Evolutionary conservation across 768 basidiomycete species (phyloP), one percentile per base, ranked within the genome.

Genomic region (Neoboletus magnificus): DNA sequence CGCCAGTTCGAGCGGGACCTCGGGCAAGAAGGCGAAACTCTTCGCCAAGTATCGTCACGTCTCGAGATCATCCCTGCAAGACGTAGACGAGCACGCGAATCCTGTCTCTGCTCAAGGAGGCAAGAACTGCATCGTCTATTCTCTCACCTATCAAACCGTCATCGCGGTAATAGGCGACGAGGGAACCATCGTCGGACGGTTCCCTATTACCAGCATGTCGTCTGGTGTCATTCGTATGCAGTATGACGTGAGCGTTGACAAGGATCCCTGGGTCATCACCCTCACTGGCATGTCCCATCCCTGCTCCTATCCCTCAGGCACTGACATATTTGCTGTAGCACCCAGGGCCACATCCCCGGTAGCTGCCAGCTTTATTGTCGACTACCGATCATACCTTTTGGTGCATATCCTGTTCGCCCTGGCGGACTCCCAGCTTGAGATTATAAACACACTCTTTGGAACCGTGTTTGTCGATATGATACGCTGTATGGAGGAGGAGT

Each of bases 341-440:
- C 58, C 64, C 2, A 41, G 57, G 25, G 40, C 55, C 1, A 61
- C 63, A 4, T 65, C 61, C 35, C 63, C 61, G 2, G 1, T 63
- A 9, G 66, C 66, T 1, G 50, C 60, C 33, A 54, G 61, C 53
- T 62, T 66, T 46, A 60, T 67, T 23, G 22, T 16, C 20, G 54
- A 59, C 30, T 63, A 67, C 33, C 43, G 55, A 15, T 58, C 62
- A 8, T 66, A 59, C 30, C 56, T 68, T 40, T 53, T 68, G 27
- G 59, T 55, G 54, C 63, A 68, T 18, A 22, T 44, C 40, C 25
- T 65, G n/a, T 67, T 68, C 36, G 63, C 61, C n/a, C 57, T 67
- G 27, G 55, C 54, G 5, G 61, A 66, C 7, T 15, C 43, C 2
- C 42, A 49, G 16, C 52, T 64, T 4, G 65, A 64, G 29, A 63